Evolutionary conservation across 345 rosid genomes (phyloP), one percentile per base, ranked within the genome.

Genomic region (Kandelia obovata): DNA sequence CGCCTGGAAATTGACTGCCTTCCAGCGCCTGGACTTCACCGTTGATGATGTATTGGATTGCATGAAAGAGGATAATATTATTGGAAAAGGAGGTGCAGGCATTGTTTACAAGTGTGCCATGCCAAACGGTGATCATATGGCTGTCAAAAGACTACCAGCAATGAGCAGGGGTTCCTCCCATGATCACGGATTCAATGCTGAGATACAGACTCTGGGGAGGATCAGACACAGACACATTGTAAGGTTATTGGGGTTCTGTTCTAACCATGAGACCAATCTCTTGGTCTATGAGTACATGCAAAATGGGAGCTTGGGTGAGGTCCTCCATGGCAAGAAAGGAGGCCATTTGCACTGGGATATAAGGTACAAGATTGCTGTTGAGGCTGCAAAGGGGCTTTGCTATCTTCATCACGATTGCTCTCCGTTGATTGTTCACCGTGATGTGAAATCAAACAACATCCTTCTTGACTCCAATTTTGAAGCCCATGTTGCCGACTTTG

Each of bases 401-500:
- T 91, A 91, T 71, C 89, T 91, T 43, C 97, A 91, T 64, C 97
- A 91, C 19, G 97, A 91, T 77, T 91, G 97, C 71, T 91, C 97
- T 1, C 97, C 97, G 0, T 62, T 89, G 87, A 91, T 91, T 59
- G 92, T 91, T 71, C 97, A 91, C 46, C 85, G 95, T 5, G 97
- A 91, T 61, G 97, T 91, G 34, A 91, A 91, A 73, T 91, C 97
- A 8, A 91, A 91, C 83, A 91, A 91, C 57, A 91, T 91, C 77
- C 91, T 91, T 49, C 88, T 92, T 2, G 98, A 92, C 67, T 85
- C 87, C 13, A 84, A 75, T 77, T 88, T 84, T 32, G 98, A 92
- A 81, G 98, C 96, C 70, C 98, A 92, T 74, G 96, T 92, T 64
- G 96, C 98, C 58, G 98, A 92, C 64, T 92, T 92, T 70, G 98